Conservation (phyloP, 2,329 filamentous ascomycete genomes). For the Aureobasidium subglaciale region DNA sequence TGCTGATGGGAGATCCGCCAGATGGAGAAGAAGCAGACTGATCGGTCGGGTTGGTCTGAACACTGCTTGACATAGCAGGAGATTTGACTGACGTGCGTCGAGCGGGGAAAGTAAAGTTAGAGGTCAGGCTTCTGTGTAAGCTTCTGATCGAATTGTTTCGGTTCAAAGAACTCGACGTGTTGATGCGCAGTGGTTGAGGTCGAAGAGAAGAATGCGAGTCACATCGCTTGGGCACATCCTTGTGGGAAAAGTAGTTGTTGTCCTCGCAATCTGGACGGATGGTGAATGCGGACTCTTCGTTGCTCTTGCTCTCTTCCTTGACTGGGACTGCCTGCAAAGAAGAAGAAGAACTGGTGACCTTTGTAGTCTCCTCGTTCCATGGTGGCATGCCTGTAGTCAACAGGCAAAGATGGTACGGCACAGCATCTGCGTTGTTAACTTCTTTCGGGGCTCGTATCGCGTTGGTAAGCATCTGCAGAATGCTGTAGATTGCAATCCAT, state of each 20-base stretch:
- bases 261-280: constrained; percentile 43
- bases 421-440: constrained; percentile 49
- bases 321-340: background rate
- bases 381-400: constrained; percentile 34
- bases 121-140: constrained; percentile 7
- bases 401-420: constrained; percentile 54
- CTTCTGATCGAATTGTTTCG: constrained; percentile 13
- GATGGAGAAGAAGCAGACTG: background rate
- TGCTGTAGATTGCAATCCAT: constrained; percentile 69
- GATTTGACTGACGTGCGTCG: constrained; percentile 10
- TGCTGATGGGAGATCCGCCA: background rate
- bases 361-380: constrained; percentile 24
- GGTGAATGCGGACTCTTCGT: background rate
- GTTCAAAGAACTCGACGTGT: constrained; percentile 7
- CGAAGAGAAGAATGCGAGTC: constrained; percentile 9
- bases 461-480: constrained; percentile 63
- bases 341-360: background rate
- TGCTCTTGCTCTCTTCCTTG: background rate
- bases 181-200: constrained; percentile 17
- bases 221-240: background rate
- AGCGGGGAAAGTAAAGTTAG: constrained; percentile 11
- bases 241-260: constrained; percentile 29
- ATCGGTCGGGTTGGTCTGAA: background rate
- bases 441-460: constrained; percentile 55
- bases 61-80: background rate